phyloP scores from a whole-genome alignment of 306 rosid species.

The Rosa rugosa region DNA sequence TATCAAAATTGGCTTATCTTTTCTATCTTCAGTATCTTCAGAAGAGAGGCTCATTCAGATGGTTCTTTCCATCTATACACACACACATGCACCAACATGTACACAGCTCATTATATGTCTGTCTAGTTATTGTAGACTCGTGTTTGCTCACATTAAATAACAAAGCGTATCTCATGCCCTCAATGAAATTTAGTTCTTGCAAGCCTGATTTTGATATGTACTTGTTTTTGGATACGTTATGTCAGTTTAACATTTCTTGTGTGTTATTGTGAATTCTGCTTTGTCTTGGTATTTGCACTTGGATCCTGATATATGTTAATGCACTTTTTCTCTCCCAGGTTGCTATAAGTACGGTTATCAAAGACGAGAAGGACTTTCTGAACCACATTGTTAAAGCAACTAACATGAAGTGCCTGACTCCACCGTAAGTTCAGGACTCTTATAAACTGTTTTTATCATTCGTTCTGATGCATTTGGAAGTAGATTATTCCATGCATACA shows the following conservation, averaged over 20 bases:
- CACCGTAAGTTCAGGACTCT: constrained; percentile 54
- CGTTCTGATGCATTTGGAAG: background rate
- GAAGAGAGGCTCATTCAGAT: background rate
- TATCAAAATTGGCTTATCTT: background rate
- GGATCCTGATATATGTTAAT: background rate
- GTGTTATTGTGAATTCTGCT: background rate
- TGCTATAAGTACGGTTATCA: constrained; percentile 76
- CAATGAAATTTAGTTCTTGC: background rate
- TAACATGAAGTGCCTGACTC: constrained; percentile 92
- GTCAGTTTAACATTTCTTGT: background rate
- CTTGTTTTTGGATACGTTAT: background rate
- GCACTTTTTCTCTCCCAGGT: constrained; percentile 43
- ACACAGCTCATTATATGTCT: background rate
- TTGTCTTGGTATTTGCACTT: background rate
- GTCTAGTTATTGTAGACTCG: background rate
- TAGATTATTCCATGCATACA: background rate
- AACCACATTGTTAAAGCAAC: constrained; percentile 78
- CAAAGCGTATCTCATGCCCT: background rate
- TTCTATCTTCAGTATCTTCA: background rate
- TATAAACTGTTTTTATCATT: constrained; percentile 16
- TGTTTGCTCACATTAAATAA: background rate
- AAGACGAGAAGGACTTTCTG: constrained; percentile 78
- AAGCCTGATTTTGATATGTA: background rate
- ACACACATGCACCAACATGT: background rate
- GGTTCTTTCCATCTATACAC: background rate